Conservation (phyloP, 148 eudicot species). For the Chenopodium album region DNA sequence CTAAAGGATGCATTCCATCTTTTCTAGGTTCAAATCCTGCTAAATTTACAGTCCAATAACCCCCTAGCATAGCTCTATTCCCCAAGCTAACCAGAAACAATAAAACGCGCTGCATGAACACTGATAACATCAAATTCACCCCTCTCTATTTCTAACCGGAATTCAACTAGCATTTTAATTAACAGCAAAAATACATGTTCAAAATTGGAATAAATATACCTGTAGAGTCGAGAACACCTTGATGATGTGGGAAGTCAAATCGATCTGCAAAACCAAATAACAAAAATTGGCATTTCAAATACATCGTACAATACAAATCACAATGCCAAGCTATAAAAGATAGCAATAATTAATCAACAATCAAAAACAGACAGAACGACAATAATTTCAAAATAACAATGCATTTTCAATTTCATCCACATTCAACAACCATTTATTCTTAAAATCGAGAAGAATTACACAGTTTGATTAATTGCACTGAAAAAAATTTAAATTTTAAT, state of each 20-base stretch:
- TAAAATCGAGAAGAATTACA: background rate
- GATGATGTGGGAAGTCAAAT: constrained; percentile 84
- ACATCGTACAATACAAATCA: background rate
- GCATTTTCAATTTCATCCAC: background rate
- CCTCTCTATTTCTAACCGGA: background rate
- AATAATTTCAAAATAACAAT: no score
- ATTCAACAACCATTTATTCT: background rate
- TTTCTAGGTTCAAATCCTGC: background rate
- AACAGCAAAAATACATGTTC: background rate
- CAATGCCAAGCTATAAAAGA: background rate
- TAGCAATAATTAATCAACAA: background rate
- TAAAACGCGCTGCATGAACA: background rate
- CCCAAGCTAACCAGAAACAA: background rate
- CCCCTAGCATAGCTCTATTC: background rate
- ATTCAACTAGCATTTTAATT: background rate
- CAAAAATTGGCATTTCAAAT: constrained; percentile 4
- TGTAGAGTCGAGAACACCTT: constrained; percentile 79
- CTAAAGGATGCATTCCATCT: background rate
- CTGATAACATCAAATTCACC: background rate
- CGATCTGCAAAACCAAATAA: constrained; percentile 58
- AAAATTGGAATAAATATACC: constrained; percentile 41
- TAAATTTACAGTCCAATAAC: background rate
- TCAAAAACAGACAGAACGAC: background rate
- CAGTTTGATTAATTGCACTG: background rate
- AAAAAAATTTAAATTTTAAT: no score